These are phyloP conservation scores for Gyromitra esculenta DNA, from an alignment of 2,329 filamentous ascomycete species.

Conservation along the genomic window DNA sequence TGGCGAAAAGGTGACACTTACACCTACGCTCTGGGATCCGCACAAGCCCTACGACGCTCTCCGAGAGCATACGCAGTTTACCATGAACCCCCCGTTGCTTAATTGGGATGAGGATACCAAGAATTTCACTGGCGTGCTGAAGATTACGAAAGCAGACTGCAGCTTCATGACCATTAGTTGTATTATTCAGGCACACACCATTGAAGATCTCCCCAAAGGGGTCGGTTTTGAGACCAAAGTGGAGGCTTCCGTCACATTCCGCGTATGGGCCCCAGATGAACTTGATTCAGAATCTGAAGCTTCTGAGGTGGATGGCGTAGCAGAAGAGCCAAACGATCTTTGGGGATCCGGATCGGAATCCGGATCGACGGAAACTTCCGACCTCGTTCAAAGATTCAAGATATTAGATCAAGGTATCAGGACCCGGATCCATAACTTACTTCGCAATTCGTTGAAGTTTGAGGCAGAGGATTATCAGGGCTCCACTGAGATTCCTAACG, in stretches of 20 bases:
- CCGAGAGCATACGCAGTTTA: conserved; percentile 25
- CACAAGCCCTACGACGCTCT: conserved; percentile 29
- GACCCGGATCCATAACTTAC: background rate
- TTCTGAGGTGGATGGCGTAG: background rate
- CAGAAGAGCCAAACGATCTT: background rate
- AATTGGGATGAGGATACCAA: conserved; percentile 31
- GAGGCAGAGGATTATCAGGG: background rate
- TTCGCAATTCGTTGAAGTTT: background rate
- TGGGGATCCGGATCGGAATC: background rate
- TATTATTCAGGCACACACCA: conserved; percentile 26
- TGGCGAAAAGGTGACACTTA: conserved; percentile 32
- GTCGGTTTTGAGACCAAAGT: conserved; percentile 30
- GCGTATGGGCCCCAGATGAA: conserved; percentile 12
- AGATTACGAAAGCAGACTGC: conserved; percentile 1
- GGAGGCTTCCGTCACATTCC: conserved; percentile 33
- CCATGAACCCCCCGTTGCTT: conserved; percentile 30
- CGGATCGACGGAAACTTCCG: background rate
- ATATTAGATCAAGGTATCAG: background rate
- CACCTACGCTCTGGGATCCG: conserved; percentile 40
- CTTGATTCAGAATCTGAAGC: background rate
- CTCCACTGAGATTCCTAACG: background rate
- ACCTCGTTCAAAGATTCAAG: background rate
- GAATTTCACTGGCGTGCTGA: conserved; percentile 21
- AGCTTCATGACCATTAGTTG: conserved; percentile 4
- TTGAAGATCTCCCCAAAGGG: conserved; percentile 27